Evolutionary conservation across 129 eudicot genomes (phyloP).

Genomic region (Tanacetum coccineum): DNA sequence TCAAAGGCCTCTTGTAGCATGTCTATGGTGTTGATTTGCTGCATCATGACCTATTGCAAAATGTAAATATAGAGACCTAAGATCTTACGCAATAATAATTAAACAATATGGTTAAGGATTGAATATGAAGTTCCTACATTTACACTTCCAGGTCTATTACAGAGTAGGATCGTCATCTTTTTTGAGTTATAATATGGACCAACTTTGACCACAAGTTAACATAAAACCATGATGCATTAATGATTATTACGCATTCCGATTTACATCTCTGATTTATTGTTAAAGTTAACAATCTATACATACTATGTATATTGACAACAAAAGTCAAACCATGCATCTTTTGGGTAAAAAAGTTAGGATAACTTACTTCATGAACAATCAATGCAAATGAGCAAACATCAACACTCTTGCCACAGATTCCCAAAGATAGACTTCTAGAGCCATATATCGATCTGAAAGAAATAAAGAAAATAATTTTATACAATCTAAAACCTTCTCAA

Average conservation of each 20-base stretch:
- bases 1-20: too few relatives aligned
- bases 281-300: background rate
- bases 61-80: too few relatives aligned
- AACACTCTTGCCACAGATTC: slow-evolving; percentile 64
- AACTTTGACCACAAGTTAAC: slow-evolving; percentile 14
- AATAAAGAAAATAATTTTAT: background rate
- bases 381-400: slow-evolving; percentile 74
- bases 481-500: background rate
- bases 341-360: background rate
- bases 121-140: too few relatives aligned
- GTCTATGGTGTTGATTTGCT: too few relatives aligned
- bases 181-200: background rate
- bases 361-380: slow-evolving; percentile 58
- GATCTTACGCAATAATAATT: too few relatives aligned
- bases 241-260: background rate
- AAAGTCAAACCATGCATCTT: slow-evolving; percentile 35
- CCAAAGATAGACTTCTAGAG: slow-evolving; percentile 66
- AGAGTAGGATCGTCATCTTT: too few relatives aligned
- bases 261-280: background rate
- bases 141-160: too few relatives aligned
- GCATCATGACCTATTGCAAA: too few relatives aligned
- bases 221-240: background rate
- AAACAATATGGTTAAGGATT: too few relatives aligned
- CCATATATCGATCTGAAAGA: slow-evolving; percentile 69
- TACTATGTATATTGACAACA: slow-evolving; percentile 18